These are phyloP conservation scores for Peronospora belbahrii DNA, from an alignment of 352 stramenopile genomes.

Conservation along the genomic window DNA sequence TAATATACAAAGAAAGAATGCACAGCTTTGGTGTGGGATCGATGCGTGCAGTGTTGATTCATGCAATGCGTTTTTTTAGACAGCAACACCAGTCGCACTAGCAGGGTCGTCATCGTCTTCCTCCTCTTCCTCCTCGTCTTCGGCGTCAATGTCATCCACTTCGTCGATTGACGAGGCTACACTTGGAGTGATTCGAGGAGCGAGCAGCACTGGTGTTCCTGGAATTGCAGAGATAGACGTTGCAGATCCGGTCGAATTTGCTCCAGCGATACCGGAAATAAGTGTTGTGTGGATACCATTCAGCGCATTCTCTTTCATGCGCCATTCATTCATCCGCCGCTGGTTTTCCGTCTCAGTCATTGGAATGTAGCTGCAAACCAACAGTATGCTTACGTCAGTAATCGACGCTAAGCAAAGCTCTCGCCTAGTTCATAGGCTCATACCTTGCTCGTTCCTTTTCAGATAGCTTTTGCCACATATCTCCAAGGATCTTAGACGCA, in stretches of 20 bases:
- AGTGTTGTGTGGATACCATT: slow-evolving; percentile 22
- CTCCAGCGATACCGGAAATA: slow-evolving; percentile 10
- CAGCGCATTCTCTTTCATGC: slow-evolving; percentile 61
- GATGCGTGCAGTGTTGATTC: not conserved
- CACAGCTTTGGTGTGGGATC: not conserved
- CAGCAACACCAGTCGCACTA: slow-evolving; percentile 32
- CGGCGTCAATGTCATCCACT: slow-evolving; percentile 29
- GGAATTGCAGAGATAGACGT: slow-evolving; percentile 11
- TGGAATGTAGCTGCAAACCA: slow-evolving; percentile 44
- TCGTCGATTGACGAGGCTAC: slow-evolving; percentile 26
- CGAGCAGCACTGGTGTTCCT: slow-evolving; percentile 15
- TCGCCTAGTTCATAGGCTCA: not conserved
- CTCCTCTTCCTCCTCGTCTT: slow-evolving; percentile 40
- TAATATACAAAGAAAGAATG: slow-evolving; percentile 6
- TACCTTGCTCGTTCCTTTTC: slow-evolving; percentile 68
- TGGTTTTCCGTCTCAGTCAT: slow-evolving; percentile 75
- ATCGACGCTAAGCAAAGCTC: not conserved
- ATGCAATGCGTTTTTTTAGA: slow-evolving; percentile 13
- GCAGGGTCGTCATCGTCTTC: slow-evolving; percentile 52
- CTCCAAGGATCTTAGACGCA: slow-evolving; percentile 71
- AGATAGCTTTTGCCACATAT: slow-evolving; percentile 82
- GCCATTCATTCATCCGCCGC: slow-evolving; percentile 68
- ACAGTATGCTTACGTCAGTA: slow-evolving; percentile 5
- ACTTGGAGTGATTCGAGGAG: slow-evolving; percentile 19
- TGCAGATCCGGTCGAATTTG: slow-evolving; percentile 8